These are phyloP conservation scores for Paraurostyla sp. DNA, from an alignment of 73 alveolate species.

Conservation along the genomic window DNA sequence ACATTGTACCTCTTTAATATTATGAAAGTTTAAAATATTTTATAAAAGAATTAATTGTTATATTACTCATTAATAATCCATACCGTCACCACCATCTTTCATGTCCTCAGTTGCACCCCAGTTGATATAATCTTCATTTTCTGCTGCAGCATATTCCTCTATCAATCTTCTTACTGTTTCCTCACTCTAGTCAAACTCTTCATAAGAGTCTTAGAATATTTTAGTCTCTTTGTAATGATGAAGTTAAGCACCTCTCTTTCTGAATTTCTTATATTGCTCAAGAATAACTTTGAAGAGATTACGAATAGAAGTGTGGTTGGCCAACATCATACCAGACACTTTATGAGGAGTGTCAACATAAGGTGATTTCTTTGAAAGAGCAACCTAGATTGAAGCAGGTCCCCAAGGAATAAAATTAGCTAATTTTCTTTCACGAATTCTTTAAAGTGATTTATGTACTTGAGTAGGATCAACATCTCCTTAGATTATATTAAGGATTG, in stretches of 20 bases:
- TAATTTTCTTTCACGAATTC: constrained; percentile 96
- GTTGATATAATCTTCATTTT: constrained; percentile 89
- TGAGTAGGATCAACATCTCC: constrained; percentile 99
- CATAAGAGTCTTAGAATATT: constrained; percentile 86
- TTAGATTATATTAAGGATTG: constrained; percentile 97
- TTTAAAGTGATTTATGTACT: constrained; percentile 98
- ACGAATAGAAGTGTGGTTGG: constrained; percentile 98
- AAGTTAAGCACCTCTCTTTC: constrained; percentile 96
- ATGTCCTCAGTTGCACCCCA: constrained; percentile 88
- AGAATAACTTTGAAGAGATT: constrained; percentile 90
- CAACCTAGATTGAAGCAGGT: constrained; percentile 99
- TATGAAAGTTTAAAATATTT: no score
- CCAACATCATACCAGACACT: constrained; percentile 99
- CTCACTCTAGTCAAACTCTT: constrained; percentile 91
- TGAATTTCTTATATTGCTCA: constrained; percentile 88
- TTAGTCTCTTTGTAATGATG: constrained; percentile 91
- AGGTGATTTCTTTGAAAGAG: constrained; percentile 96
- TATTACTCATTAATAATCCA: constrained; percentile 44
- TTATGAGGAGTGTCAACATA: constrained; percentile 96
- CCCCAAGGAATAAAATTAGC: constrained; percentile 99
- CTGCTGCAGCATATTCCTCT: constrained; percentile 97
- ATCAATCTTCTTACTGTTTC: constrained; percentile 88
- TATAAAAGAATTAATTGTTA: no score
- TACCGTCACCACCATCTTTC: constrained; percentile 51
- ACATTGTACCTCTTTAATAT: no score